Base-by-base conservation (phyloP, 148 eudicot species). In the Drosera capensis region DNA sequence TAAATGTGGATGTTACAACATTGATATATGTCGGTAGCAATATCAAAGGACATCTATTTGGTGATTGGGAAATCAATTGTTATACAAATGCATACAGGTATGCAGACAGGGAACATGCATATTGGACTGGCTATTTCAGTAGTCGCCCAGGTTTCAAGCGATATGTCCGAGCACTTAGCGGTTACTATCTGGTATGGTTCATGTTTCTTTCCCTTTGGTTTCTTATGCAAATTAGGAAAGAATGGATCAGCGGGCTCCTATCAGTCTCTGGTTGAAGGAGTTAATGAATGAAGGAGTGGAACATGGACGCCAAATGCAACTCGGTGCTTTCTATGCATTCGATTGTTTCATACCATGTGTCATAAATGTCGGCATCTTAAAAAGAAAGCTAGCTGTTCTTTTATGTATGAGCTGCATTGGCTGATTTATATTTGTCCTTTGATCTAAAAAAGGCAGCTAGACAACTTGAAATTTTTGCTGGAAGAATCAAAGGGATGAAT, bases 61-160 rank as follows among this genome's bases (percentile, higher is more conserved):
- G 13, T 34, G n/a, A 28, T 11, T 2, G 38, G 5, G 23, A 2
- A 41, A 41, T 41, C 23, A 17, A 30, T 24, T 28, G 31, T 1
- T 34, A 41, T 18, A 14, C 14, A 35, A 24, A 12, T 50, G 35
- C 25, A 43, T 44, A 51, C 70, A 86, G 96, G 63, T 86, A 86
- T 64, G 96, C 96, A 11, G 85, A 76, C 24, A 17, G 48, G 45
- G 52, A 46, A 48, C 51, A 75, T 70, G 71, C 79, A 55, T 86
- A 82, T 53, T 86, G 94, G 94, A 82, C 94, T 25, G 96, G 96
- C 40, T 86, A n/a, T 59, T 86, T 60, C 64, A 68, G 85, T 39
- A 86, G 96, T 52, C 96, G 96, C 16, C 96, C 96, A 40, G 82
- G 78, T 36, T 77, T 82, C 15, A 86, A 86, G 63, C 45, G 76